These are phyloP conservation scores for Arthrobotrys entomopaga DNA, from an alignment of 2,329 filamentous ascomycete species.

Conservation along the genomic window DNA sequence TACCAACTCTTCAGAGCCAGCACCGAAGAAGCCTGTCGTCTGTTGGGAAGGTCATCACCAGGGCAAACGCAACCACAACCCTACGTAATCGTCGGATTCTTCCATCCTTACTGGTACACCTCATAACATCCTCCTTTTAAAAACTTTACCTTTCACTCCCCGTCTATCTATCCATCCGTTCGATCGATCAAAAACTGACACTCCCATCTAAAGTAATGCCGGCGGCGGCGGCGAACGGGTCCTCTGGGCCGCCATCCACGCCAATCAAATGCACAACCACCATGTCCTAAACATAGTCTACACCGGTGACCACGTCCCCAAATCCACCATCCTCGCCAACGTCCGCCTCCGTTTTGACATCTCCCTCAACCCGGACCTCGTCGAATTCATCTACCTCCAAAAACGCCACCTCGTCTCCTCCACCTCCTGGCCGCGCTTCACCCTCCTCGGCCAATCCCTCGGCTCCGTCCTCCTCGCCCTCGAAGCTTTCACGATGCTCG, in stretches of 20 bases:
- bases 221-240: constrained; percentile 95
- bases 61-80: constrained; percentile 16
- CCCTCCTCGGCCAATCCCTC: constrained; percentile 89
- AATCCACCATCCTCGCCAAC: constrained; percentile 78
- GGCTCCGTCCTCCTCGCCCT: constrained; percentile 88
- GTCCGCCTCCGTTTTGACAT: constrained; percentile 94
- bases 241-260: constrained; percentile 92
- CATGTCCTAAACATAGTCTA: constrained; percentile 91
- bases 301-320: constrained; percentile 92
- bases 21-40: constrained; percentile 12
- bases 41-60: background rate
- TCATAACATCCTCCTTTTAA: background rate
- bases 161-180: too few species aligned
- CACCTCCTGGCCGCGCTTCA: constrained; percentile 90
- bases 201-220: constrained; percentile 74
- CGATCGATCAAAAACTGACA: too few species aligned
- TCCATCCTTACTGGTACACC: constrained; percentile 90
- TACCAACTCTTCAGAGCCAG: constrained; percentile 23
- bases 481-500: constrained; percentile 90
- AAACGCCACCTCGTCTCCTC: constrained; percentile 87
- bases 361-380: constrained; percentile 79
- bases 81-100: constrained; percentile 80
- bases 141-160: too few species aligned
- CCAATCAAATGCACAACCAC: constrained; percentile 88
- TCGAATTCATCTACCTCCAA: constrained; percentile 89